phyloP scores from a whole-genome alignment of 306 rosid genomes.

The Begonia peltatifolia region DNA sequence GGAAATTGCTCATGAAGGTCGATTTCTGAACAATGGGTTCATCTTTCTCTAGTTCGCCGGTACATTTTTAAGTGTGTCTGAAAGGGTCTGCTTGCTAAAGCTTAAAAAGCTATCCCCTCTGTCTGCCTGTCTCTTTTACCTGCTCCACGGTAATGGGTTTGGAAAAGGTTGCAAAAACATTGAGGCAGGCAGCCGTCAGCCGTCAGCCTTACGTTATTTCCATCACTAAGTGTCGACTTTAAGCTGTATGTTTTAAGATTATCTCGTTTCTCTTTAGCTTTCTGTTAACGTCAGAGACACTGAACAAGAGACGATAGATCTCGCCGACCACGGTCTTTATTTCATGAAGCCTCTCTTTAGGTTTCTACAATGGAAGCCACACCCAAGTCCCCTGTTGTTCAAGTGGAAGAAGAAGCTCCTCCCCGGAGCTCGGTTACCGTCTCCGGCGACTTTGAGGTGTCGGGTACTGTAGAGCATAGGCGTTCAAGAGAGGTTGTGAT shows the following conservation, averaged over 20 bases:
- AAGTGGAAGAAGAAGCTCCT: conserved; percentile 18
- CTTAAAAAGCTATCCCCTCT: too few species aligned
- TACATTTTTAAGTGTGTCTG: too few species aligned
- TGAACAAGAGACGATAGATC: neutral
- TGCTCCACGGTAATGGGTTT: too few species aligned
- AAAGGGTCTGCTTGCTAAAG: too few species aligned
- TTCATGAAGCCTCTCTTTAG: conserved; percentile 55
- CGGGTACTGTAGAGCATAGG: conserved; percentile 21
- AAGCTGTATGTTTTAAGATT: neutral
- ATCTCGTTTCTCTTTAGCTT: neutral
- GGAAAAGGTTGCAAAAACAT: too few species aligned
- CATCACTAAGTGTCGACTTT: neutral
- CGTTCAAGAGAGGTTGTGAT: conserved; percentile 18
- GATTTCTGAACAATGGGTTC: too few species aligned
- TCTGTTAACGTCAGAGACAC: neutral
- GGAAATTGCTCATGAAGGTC: too few species aligned
- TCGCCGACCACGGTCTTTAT: neutral
- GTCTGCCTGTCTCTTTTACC: too few species aligned
- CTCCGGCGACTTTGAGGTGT: conserved; percentile 1
- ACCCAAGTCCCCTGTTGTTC: conserved; percentile 32
- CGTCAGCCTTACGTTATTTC: too few species aligned
- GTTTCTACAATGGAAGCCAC: conserved; percentile 30
- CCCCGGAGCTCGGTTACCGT: conserved; percentile 17
- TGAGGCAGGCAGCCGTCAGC: too few species aligned
- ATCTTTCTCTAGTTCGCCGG: too few species aligned